A percentile compares a stretch with the other conserved stretches of the same genome.
Conservation (phyloP, 2,329 filamentous ascomycete species). For the Colletotrichum acutatum region DNA sequence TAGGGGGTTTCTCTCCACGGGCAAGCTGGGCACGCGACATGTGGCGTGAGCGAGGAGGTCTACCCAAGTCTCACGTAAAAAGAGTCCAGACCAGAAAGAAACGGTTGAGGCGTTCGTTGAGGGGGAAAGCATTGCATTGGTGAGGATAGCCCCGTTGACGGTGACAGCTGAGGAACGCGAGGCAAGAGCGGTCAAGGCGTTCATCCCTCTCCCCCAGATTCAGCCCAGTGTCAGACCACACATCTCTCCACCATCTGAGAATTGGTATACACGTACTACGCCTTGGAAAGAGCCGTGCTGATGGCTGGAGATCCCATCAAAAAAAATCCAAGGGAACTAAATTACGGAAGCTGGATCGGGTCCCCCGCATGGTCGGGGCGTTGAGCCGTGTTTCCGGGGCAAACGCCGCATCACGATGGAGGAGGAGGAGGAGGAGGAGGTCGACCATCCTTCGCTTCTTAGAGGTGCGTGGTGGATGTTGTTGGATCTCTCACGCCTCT, state of each 20-base stretch:
- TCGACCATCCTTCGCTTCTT: not conserved
- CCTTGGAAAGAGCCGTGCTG: not conserved
- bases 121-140: not conserved
- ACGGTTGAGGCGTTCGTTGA: not conserved
- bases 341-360: not conserved
- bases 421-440: not conserved
- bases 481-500: too few relatives aligned
- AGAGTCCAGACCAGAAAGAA: not conserved
- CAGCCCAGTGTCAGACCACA: not conserved
- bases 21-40: conserved; percentile 73
- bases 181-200: not conserved
- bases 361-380: not conserved
- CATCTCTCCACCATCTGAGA: not conserved
- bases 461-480: too few relatives aligned
- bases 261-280: not conserved
- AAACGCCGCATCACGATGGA: not conserved
- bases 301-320: not conserved
- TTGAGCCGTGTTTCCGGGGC: not conserved
- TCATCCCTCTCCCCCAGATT: not conserved
- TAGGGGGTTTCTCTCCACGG: conserved; percentile 86
- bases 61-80: not conserved
- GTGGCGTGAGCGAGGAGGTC: conserved; percentile 35
- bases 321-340: not conserved
- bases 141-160: not conserved
- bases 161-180: not conserved